Conservation (phyloP, 129 eudicot species). For the Centella asiatica region DNA sequence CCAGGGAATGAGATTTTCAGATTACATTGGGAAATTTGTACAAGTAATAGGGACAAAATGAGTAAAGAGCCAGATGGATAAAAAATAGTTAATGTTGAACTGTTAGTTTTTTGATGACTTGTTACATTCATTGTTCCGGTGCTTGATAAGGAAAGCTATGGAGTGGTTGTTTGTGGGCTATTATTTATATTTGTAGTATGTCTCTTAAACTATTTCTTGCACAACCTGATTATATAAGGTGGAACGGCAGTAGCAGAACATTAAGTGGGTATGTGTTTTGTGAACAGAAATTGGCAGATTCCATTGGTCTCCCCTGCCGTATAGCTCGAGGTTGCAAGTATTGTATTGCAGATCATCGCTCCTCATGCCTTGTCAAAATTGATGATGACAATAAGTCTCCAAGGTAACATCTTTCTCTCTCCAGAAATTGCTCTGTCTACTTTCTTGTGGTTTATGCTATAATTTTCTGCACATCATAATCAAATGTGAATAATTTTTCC, state of each 20-base stretch:
- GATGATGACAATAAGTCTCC: conserved; percentile 50
- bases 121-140: neutral
- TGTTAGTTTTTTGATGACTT: neutral
- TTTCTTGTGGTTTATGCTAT: neutral
- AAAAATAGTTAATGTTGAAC: too few species aligned
- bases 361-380: conserved; percentile 78
- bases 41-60: too few species aligned
- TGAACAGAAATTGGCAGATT: conserved; percentile 80
- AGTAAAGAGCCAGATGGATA: too few species aligned
- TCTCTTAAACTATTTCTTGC: neutral
- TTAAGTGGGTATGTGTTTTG: conserved; percentile 10
- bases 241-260: neutral
- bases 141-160: neutral
- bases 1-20: too few species aligned
- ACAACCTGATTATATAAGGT: neutral
- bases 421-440: neutral
- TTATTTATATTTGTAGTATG: neutral
- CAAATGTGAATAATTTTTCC: too few species aligned
- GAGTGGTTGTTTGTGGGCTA: neutral
- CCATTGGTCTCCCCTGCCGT: conserved; percentile 89
- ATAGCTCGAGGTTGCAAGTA: conserved; percentile 95
- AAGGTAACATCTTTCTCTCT: conserved; percentile 27
- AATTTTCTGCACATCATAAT: neutral
- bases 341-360: conserved; percentile 69
- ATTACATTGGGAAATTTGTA: too few species aligned